Evolutionary conservation across 176 grass and related monocot genomes (phyloP).

Genomic region (Oryza longistaminata): DNA sequence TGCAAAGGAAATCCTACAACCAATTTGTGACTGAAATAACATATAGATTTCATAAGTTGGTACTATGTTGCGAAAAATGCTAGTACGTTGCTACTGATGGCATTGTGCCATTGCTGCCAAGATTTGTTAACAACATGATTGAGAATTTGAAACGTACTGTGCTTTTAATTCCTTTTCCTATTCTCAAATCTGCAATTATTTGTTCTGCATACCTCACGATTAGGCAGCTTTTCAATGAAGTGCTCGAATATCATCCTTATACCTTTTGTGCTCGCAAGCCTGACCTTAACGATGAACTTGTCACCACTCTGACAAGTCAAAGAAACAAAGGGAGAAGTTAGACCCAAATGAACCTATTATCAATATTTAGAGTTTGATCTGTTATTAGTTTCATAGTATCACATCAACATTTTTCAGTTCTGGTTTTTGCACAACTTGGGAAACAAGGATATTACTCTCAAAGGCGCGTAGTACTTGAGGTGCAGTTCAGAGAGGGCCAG

Average conservation of each 20-base stretch:
- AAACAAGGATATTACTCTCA: constrained; percentile 62
- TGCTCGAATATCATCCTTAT: constrained; percentile 68
- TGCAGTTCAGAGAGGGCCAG: constrained; percentile 79
- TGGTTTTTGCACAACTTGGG: background rate
- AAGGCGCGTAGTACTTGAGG: constrained; percentile 78
- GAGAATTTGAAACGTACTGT: background rate
- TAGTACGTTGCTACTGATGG: too few relatives aligned
- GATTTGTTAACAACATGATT: background rate
- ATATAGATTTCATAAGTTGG: constrained; percentile 7
- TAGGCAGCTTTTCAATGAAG: constrained; percentile 74
- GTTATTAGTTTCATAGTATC: constrained; percentile 9
- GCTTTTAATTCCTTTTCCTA: background rate
- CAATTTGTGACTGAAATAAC: background rate
- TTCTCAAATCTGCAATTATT: background rate
- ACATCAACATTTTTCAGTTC: background rate
- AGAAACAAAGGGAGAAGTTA: constrained; percentile 27
- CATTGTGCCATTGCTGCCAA: background rate
- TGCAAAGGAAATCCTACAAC: background rate
- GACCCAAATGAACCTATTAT: background rate
- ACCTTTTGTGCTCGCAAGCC: constrained; percentile 56
- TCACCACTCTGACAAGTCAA: constrained; percentile 60
- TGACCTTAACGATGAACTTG: constrained; percentile 82
- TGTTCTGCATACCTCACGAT: constrained; percentile 55
- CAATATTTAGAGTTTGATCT: background rate
- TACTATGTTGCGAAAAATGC: background rate